phyloP scores from a whole-genome alignment of 2,329 filamentous ascomycete species.

The Dactylonectria macrodidyma region DNA sequence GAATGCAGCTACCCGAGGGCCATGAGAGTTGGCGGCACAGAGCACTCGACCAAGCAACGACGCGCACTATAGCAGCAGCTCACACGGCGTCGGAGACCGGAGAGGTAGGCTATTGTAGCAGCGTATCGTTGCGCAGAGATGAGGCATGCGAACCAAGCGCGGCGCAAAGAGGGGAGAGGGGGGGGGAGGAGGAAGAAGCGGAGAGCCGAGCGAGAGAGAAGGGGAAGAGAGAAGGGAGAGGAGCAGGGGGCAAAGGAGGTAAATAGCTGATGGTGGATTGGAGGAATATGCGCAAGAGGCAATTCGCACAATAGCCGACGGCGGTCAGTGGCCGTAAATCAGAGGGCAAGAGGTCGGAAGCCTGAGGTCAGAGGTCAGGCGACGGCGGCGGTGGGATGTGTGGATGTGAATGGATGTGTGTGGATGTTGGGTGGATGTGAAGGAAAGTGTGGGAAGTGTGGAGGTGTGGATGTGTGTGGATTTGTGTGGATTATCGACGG shows the following conservation, averaged over 20 bases:
- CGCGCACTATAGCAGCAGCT: constrained; percentile 42
- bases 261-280: too few relatives aligned
- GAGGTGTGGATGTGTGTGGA: constrained; percentile 34
- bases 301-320: constrained; percentile 46
- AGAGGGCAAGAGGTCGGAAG: constrained; percentile 27
- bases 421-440: constrained; percentile 29
- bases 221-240: constrained; percentile 15
- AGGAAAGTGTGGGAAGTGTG: constrained; percentile 30
- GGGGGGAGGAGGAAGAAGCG: constrained; percentile 36
- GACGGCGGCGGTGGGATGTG: constrained; percentile 42
- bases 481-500: constrained; percentile 24
- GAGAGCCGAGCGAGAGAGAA: constrained; percentile 28
- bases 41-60: constrained; percentile 40
- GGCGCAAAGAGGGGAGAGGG: constrained; percentile 35
- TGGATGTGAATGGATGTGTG: constrained; percentile 34
- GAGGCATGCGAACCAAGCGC: constrained; percentile 51
- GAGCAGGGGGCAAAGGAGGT: constrained; percentile 6
- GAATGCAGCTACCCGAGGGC: constrained; percentile 48
- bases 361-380: constrained; percentile 43
- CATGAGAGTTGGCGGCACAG: constrained; percentile 46
- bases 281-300: constrained; percentile 34
- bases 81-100: constrained; percentile 45
- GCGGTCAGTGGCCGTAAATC: constrained; percentile 40
- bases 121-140: constrained; percentile 53
- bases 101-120: constrained; percentile 43